Evolutionary conservation across 2,329 filamentous ascomycete genomes (phyloP).

Genomic region (Chaetomium strumarium): DNA sequence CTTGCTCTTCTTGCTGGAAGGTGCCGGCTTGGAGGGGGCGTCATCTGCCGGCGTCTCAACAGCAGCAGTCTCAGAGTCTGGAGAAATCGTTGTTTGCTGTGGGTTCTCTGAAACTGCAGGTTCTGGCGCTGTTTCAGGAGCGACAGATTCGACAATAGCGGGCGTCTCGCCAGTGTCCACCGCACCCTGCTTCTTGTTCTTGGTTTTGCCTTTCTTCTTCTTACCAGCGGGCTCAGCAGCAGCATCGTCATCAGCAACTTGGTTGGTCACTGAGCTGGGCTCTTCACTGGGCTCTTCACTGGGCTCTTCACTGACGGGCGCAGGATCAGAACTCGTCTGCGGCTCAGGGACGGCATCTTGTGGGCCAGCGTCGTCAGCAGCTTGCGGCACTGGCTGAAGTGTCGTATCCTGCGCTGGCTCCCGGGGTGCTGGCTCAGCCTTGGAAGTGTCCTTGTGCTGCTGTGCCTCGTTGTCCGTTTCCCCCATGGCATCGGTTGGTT

Average conservation of each 20-base stretch:
- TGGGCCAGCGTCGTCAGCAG: constrained; percentile 8
- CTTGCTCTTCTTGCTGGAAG: constrained; percentile 25
- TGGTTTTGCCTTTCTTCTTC: constrained; percentile 25
- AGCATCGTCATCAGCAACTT: constrained; percentile 8
- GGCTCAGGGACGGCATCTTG: constrained; percentile 4
- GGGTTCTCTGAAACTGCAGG: background rate
- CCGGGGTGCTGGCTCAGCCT: constrained; percentile 15
- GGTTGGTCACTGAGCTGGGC: background rate
- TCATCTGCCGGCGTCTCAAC: constrained; percentile 7
- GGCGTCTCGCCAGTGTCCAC: constrained; percentile 5
- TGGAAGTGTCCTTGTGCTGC: constrained; percentile 23
- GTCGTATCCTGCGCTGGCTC: constrained; percentile 9
- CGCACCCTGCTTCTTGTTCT: constrained; percentile 19
- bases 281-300: background rate
- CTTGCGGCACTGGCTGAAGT: background rate
- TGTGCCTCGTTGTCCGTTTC: constrained; percentile 32
- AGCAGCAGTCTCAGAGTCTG: background rate
- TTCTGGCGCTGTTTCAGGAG: constrained; percentile 1
- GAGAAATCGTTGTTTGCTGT: background rate
- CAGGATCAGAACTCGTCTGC: constrained; percentile 1
- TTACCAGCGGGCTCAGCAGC: constrained; percentile 15
- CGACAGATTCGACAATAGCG: background rate
- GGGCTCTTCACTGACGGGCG: background rate
- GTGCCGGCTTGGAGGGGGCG: constrained; percentile 13
- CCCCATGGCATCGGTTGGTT: constrained; percentile 26